phyloP scores from a whole-genome alignment of 2,329 filamentous ascomycete species.

The Fusarium penzigii region DNA sequence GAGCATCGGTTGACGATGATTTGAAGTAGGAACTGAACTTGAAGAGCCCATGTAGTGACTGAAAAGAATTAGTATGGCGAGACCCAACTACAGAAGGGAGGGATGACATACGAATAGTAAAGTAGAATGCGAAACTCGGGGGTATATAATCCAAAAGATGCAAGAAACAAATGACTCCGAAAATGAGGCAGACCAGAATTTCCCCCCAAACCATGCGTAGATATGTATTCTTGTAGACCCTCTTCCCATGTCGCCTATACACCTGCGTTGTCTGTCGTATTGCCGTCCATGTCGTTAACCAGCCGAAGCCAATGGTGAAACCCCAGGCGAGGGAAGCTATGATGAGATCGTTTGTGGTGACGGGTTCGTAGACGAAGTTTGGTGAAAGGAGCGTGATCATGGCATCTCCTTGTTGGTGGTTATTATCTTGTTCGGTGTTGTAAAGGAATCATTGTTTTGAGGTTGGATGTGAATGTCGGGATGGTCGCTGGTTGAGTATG shows the following conservation, averaged over 20 bases:
- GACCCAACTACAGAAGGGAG: rapidly evolving
- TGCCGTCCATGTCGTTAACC: constrained; percentile 40
- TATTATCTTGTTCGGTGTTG: no score
- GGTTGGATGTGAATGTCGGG: no score
- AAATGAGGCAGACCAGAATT: constrained; percentile 42
- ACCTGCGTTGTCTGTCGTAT: constrained; percentile 36
- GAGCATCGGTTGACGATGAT: constrained; percentile 30
- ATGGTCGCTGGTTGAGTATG: no score
- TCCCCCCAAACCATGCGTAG: constrained; percentile 52
- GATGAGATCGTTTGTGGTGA: constrained; percentile 24
- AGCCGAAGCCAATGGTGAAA: constrained; percentile 43
- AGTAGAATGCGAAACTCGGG: constrained; percentile 29
- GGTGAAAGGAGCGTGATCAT: constrained; percentile 29
- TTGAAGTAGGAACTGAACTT: constrained; percentile 28
- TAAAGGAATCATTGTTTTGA: no score
- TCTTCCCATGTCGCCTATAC: constrained; percentile 33
- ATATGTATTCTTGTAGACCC: constrained; percentile 41
- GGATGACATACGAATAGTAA: constrained; percentile 25
- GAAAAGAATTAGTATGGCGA: constrained; percentile 2
- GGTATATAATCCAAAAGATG: constrained; percentile 26
- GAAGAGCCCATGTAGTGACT: constrained; percentile 31
- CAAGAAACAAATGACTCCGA: constrained; percentile 39
- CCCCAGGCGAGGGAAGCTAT: constrained; percentile 37
- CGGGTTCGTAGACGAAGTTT: constrained; percentile 19
- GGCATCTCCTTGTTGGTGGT: constrained; percentile 3